Conservation (phyloP, 306 rosid species). For the Lagenaria siceraria region DNA sequence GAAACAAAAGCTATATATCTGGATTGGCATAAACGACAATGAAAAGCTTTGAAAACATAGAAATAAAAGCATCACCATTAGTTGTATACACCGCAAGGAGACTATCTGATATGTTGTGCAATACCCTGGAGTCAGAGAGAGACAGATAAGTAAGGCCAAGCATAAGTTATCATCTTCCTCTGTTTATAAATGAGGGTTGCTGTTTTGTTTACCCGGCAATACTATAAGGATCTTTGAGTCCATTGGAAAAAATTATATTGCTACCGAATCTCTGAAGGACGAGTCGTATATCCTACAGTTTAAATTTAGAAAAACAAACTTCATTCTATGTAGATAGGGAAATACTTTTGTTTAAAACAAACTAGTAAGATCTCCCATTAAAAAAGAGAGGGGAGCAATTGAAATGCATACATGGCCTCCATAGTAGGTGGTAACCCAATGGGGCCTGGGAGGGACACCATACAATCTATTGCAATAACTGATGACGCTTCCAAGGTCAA, state of each 20-base stretch:
- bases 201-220: constrained; percentile 36
- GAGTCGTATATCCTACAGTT: constrained; percentile 35
- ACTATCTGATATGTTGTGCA: constrained; percentile 30
- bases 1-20: not conserved
- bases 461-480: constrained; percentile 13
- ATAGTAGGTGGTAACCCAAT: constrained; percentile 49
- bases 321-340: not conserved
- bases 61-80: not conserved
- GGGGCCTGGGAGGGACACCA: constrained; percentile 49
- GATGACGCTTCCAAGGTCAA: not conserved
- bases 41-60: not conserved
- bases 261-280: constrained; percentile 40
- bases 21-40: not conserved
- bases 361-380: not conserved
- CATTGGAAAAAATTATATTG: constrained; percentile 67
- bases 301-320: not conserved
- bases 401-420: constrained; percentile 53
- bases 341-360: not conserved
- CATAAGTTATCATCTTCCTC: not conserved
- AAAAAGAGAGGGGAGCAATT: not conserved
- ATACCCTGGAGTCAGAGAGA: constrained; percentile 24
- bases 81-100: constrained; percentile 26
- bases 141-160: not conserved
- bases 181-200: not conserved
- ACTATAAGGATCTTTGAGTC: constrained; percentile 53